Percentiles rank a stretch among this genome's conserved stretches.
phyloP scores from a whole-genome alignment of 768 basidiomycete species.

The Infundibulicybe gibba region DNA sequence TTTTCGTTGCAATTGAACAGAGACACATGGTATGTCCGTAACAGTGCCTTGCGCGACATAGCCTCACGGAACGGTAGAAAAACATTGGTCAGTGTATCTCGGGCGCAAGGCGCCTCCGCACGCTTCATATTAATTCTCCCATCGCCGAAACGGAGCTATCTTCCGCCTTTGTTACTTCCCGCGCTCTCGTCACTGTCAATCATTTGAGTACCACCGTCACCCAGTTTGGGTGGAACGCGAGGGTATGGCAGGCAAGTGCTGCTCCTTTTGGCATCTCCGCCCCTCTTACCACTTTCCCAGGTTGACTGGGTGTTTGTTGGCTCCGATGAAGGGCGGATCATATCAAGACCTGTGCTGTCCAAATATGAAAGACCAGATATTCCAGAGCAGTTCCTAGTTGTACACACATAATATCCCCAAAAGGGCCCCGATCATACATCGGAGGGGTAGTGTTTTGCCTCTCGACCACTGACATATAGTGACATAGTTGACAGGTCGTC shows the following conservation, averaged over 20 bases:
- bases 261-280: conserved; percentile 2
- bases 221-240: conserved; percentile 66
- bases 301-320: conserved; percentile 36
- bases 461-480: too few relatives aligned
- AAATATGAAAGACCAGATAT: conserved; percentile 64
- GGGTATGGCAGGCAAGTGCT: conserved; percentile 62
- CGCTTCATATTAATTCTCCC: conserved; percentile 60
- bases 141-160: conserved; percentile 17
- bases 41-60: background rate
- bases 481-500: too few relatives aligned
- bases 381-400: conserved; percentile 71
- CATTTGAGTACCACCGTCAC: conserved; percentile 48
- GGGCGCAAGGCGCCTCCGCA: conserved; percentile 41
- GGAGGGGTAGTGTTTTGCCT: too few relatives aligned
- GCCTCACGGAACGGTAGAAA: conserved; percentile 23
- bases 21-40: conserved; percentile 36
- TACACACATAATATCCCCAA: conserved; percentile 37
- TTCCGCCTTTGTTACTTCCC: conserved; percentile 23
- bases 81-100: conserved; percentile 38
- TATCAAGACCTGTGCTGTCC: conserved; percentile 32
- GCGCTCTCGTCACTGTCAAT: conserved; percentile 40
- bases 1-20: conserved; percentile 58
- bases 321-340: conserved; percentile 34
- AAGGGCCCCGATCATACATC: background rate
- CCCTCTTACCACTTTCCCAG: conserved; percentile 23